phyloP scores from a whole-genome alignment of 2,329 filamentous ascomycete genomes.

The Tolypocladium amazonense region DNA sequence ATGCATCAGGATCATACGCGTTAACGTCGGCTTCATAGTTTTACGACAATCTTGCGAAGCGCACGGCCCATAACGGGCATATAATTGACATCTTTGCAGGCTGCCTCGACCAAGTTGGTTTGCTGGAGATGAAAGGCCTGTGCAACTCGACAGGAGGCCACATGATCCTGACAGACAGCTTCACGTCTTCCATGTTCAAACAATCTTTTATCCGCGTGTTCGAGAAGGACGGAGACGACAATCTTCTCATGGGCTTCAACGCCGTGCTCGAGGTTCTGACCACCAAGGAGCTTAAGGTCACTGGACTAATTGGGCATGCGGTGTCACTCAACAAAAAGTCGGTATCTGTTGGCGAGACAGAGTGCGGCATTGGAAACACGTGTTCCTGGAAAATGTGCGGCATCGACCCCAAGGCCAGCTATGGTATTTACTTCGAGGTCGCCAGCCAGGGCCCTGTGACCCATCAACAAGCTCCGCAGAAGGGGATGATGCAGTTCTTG shows the following conservation, averaged over 20 bases:
- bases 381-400: slow-evolving; percentile 99
- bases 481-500: slow-evolving; percentile 95
- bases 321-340: slow-evolving; percentile 98
- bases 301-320: slow-evolving; percentile 90
- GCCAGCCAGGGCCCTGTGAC: slow-evolving; percentile 83
- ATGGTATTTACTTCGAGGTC: slow-evolving; percentile 96
- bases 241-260: slow-evolving; percentile 96
- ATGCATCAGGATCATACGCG: not conserved
- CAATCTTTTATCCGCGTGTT: slow-evolving; percentile 96
- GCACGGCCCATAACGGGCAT: slow-evolving; percentile 91
- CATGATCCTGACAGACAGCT: slow-evolving; percentile 97
- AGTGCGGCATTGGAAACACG: slow-evolving; percentile 96
- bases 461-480: slow-evolving; percentile 77
- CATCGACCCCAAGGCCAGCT: slow-evolving; percentile 87
- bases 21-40: slow-evolving; percentile 44
- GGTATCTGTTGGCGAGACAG: slow-evolving; percentile 89
- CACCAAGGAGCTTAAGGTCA: slow-evolving; percentile 97
- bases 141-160: slow-evolving; percentile 94
- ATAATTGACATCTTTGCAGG: slow-evolving; percentile 97
- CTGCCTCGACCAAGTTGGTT: slow-evolving; percentile 91
- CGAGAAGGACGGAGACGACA: slow-evolving; percentile 91
- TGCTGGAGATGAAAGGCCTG: slow-evolving; percentile 96
- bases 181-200: slow-evolving; percentile 98
- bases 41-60: slow-evolving; percentile 88
- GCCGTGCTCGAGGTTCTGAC: slow-evolving; percentile 91